Conservation (phyloP, 1,139 yeast species). For the Yamadazyma sp. region DNA sequence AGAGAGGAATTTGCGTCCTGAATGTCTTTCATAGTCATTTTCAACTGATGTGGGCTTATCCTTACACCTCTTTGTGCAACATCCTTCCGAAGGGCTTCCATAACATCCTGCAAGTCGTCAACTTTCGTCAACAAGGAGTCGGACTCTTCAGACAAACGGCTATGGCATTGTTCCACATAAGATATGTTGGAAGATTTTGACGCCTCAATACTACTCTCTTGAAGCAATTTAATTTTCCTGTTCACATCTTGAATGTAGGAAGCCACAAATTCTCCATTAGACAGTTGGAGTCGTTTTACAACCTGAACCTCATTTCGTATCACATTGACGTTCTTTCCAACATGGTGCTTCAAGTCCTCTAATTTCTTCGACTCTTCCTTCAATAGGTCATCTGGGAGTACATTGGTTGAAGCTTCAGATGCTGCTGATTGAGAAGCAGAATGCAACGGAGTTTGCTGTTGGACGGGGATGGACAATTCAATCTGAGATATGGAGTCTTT, state of each 20-base stretch:
- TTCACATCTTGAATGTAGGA: constrained; percentile 45
- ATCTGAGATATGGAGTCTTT: constrained; percentile 6
- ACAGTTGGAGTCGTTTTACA: constrained; percentile 57
- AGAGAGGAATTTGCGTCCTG: constrained; percentile 55
- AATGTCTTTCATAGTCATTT: constrained; percentile 65
- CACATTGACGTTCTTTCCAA: constrained; percentile 8
- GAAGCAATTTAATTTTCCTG: constrained; percentile 49
- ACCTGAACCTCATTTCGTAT: constrained; percentile 61
- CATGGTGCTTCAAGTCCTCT: not conserved
- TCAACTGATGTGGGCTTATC: constrained; percentile 73
- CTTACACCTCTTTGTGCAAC: constrained; percentile 91
- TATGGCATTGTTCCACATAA: constrained; percentile 78
- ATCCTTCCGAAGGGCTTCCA: constrained; percentile 87
- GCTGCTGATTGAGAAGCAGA: not conserved
- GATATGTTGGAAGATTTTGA: constrained; percentile 53
- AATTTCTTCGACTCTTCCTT: not conserved
- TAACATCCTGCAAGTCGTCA: constrained; percentile 88
- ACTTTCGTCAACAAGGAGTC: constrained; percentile 74
- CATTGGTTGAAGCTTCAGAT: not conserved
- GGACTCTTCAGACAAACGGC: constrained; percentile 72
- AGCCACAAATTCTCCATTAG: constrained; percentile 44
- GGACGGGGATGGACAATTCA: not conserved
- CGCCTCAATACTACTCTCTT: constrained; percentile 40
- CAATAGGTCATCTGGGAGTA: not conserved
- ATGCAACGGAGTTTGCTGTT: constrained; percentile 2